Conservation (phyloP, 495 filamentous ascomycete species). For the Bathelium albidoporum region DNA sequence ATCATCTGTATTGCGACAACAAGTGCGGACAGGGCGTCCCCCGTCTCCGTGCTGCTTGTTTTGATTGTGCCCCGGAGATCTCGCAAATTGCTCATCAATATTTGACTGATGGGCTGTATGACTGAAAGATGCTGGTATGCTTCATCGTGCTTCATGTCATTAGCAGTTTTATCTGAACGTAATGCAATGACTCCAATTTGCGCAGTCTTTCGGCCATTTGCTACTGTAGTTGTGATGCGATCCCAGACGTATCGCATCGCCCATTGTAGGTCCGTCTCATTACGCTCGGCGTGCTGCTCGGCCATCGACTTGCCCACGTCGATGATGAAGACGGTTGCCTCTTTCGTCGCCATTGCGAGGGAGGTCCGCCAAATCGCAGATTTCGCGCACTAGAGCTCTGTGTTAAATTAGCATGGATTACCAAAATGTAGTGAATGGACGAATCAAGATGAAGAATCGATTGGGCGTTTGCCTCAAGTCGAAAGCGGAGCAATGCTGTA, state of each 20-base stretch:
- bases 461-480: no score
- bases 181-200: slow-evolving; percentile 72
- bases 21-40: slow-evolving; percentile 80
- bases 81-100: slow-evolving; percentile 61
- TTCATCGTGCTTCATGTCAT: slow-evolving; percentile 51
- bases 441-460: no score
- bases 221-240: slow-evolving; percentile 75
- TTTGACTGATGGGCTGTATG: slow-evolving; percentile 60
- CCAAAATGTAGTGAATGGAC: no score
- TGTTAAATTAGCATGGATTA: no score
- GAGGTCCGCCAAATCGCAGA: neutral
- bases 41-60: slow-evolving; percentile 57
- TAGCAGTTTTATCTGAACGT: slow-evolving; percentile 64
- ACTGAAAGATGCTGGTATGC: slow-evolving; percentile 71
- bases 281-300: slow-evolving; percentile 59
- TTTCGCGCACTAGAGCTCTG: no score
- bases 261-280: slow-evolving; percentile 76
- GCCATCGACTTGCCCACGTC: slow-evolving; percentile 81
- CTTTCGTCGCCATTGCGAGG: slow-evolving; percentile 74
- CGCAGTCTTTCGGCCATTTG: slow-evolving; percentile 72
- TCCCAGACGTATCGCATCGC: slow-evolving; percentile 95
- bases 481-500: no score
- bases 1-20: slow-evolving; percentile 85
- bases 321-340: slow-evolving; percentile 84
- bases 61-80: slow-evolving; percentile 50